Evolutionary conservation across 352 stramenopile genomes (phyloP), one percentile per base, ranked within the genome.

Genomic region (Thraustochytrium striatum): DNA sequence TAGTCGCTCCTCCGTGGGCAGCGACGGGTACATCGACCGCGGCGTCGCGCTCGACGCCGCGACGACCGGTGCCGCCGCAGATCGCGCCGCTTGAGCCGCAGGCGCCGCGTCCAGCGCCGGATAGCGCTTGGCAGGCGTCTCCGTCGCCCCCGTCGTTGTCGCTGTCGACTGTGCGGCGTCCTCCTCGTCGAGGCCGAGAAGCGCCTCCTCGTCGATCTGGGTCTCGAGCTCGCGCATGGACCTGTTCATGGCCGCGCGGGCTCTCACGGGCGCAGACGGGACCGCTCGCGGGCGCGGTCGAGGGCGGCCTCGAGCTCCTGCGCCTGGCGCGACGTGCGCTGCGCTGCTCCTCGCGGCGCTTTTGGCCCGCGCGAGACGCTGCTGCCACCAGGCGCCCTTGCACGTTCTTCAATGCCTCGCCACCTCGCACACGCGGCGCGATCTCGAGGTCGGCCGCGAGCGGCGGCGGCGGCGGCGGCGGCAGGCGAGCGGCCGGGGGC

Each of bases 141-240:
- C n/a, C n/a, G 25, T 19, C 53, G 53, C 53, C 53, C 7, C 25
- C 25, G 53, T 9, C 30, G 21, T 47, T n/a, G 32, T 16, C 25
- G 59, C 65, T 21, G 3, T 41, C 16, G 11, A 21, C 47, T 55
- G 16, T 16, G 47, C 9, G 3, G 11, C 52, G 0, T 75, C 65
- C 16, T 43, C 65, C 28, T 68, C 65, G 65, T 75, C 65, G 25
- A 16, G 53, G 7, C 13, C 65, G 3, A 41, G 11, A 7, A 75
- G 47, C 30, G 61, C 21, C 21, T 75, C 65, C 47, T 75, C 65
- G 65, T 75, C 65, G 30, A 75, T 75, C n/a, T n/a, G n/a, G n/a
- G n/a, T n/a, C n/a, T n/a, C n/a, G n/a, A n/a, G n/a, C n/a, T 52
- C 38, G 30, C 41, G 28, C 19, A 19, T 28, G 19, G 52, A 19